A percentile compares a stretch with the other conserved stretches of the same genome.
These are phyloP conservation scores for Stachybotrys echinatus DNA, from an alignment of 2,329 filamentous ascomycete genomes.

Conservation along the genomic window DNA sequence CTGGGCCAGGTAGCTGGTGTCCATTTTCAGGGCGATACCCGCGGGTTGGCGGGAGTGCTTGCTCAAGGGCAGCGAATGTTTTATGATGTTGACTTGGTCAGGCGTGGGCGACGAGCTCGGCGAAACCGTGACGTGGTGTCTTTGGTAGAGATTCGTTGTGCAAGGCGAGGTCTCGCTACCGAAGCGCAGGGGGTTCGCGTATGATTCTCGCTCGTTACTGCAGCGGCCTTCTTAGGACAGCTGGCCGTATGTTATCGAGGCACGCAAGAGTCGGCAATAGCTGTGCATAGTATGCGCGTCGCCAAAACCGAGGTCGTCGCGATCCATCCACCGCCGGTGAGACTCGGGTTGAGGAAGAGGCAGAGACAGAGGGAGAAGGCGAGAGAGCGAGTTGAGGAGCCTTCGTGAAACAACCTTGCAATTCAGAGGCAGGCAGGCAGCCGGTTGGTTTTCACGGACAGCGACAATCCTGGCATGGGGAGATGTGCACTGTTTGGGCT, in stretches of 20 bases:
- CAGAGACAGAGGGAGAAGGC: neutral
- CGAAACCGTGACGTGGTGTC: neutral
- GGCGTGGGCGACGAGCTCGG: neutral
- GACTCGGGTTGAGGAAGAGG: neutral
- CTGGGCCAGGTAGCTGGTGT: slow-evolving; percentile 86
- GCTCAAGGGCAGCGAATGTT: neutral
- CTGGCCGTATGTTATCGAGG: neutral
- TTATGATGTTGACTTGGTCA: neutral
- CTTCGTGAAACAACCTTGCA: neutral
- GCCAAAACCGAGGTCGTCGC: neutral
- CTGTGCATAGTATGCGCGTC: neutral
- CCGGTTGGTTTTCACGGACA: neutral
- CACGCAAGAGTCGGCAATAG: neutral
- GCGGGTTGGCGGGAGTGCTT: neutral
- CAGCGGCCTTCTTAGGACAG: neutral
- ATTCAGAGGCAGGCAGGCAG: neutral
- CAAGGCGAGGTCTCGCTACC: neutral
- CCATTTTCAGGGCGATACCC: slow-evolving; percentile 57
- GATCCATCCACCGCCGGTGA: neutral
- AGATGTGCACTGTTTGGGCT: neutral
- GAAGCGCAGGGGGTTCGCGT: neutral
- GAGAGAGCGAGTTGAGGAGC: neutral
- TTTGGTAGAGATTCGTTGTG: neutral
- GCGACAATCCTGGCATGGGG: neutral
- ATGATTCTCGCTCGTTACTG: neutral